Base-by-base conservation (phyloP, 495 filamentous ascomycete species). In the Mytilinidion resinicola region DNA sequence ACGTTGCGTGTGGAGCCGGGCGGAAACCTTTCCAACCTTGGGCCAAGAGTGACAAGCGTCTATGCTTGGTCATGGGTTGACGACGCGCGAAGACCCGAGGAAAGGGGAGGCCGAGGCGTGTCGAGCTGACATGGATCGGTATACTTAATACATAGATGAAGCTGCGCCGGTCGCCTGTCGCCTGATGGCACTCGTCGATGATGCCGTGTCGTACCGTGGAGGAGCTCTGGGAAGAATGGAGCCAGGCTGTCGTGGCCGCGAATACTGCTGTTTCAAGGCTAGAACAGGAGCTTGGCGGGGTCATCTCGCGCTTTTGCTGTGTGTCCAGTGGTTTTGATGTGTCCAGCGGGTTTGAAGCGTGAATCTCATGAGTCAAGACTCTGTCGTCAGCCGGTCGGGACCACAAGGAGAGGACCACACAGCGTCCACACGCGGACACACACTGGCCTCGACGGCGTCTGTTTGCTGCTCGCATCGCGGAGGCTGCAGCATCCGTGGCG, bases 1-100 rank as follows among this genome's bases (percentile, higher is more conserved):
- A 56, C 43, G 60, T 55, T 53, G 54, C n/a, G 37, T 49, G 55
- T 58, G 60, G 60, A 59, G 60, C 46, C 57, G 61, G 56, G 56
- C 61, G 61, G 61, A 60, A 15, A 42, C 15, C 41, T 48, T 50
- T 59, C 55, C 51, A 2, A 42, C 3, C 20, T 33, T 2, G 15
- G 46, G 20, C 20, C 21, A 20, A 25, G 12, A 20, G 14, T 1
- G 15, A 49, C 14, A 49, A 12, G 46, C 15, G 11, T 49, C 46
- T 19, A 12, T 20, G 17, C 14, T 33, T 15, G 20, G n/a, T 10
- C 46, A 33, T 49, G 15, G 4, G 17, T 15, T 49, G 46, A 15
- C 2, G 5, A 4, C 3, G 46, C 11, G 11, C 39, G 17, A 42
- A 17, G 12, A 42, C 11, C 39, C 17, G 12, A 17, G 39, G 39